Evolutionary conservation across 139 green algal species (phyloP).

Genomic region (Asterochloris erici): DNA sequence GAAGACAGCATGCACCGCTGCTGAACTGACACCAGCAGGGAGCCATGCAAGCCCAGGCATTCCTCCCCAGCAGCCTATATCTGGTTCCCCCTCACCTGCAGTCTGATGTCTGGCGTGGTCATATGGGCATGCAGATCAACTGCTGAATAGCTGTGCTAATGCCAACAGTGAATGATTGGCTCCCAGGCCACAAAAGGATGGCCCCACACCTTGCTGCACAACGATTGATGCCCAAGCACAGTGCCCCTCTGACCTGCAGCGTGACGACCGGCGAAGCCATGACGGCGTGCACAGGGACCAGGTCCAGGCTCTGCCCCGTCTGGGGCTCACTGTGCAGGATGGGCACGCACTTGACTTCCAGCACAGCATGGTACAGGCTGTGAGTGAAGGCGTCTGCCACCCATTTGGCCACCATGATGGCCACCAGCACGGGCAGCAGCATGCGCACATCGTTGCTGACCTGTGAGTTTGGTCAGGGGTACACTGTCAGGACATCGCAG

Average conservation of each 20-base stretch:
- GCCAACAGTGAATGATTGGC: too few species aligned
- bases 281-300: constrained; percentile 55
- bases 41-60: too few species aligned
- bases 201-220: too few species aligned
- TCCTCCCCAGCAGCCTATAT: too few species aligned
- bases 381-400: constrained; percentile 72
- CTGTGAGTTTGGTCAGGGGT: constrained; percentile 4
- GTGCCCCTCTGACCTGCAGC: constrained; percentile 19
- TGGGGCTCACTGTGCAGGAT: constrained; percentile 56
- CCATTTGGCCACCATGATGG: constrained; percentile 81
- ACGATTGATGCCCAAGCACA: not conserved
- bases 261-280: constrained; percentile 68
- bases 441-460: constrained; percentile 84
- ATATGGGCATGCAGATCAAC: too few species aligned
- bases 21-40: too few species aligned
- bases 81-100: too few species aligned
- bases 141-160: too few species aligned
- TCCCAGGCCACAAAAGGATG: too few species aligned
- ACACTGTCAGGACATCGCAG: too few species aligned
- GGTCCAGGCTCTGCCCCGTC: constrained; percentile 43
- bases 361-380: constrained; percentile 77
- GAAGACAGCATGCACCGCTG: too few species aligned
- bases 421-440: constrained; percentile 83
- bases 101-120: too few species aligned
- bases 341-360: constrained; percentile 81